These are phyloP conservation scores for Castanopsis chinensis DNA, from an alignment of 306 rosid species.

Conservation along the genomic window DNA sequence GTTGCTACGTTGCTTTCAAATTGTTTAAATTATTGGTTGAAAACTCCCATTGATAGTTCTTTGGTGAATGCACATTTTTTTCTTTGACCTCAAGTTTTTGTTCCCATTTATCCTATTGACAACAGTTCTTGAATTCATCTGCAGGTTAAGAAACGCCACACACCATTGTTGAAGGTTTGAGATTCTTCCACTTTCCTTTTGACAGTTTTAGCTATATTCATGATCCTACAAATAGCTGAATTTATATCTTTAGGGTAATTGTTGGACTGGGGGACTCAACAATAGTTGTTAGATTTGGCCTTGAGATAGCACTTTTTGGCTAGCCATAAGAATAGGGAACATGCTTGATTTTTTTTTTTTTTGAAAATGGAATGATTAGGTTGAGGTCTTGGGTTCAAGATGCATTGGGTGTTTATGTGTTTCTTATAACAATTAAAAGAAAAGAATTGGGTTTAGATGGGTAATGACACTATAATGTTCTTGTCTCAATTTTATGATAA, in stretches of 20 bases:
- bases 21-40: not conserved
- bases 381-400: not conserved
- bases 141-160: slow-evolving; percentile 77
- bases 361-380: not conserved
- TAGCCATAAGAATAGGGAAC: not conserved
- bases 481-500: too few relatives aligned
- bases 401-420: too few relatives aligned
- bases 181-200: slow-evolving; percentile 13
- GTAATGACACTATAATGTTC: too few relatives aligned
- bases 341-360: not conserved
- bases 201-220: slow-evolving; percentile 18
- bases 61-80: not conserved
- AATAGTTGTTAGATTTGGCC: not conserved
- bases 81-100: not conserved
- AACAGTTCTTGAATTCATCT: slow-evolving; percentile 29
- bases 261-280: not conserved
- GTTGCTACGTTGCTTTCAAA: not conserved
- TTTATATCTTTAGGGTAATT: not conserved
- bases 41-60: not conserved
- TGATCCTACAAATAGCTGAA: not conserved
- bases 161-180: slow-evolving; percentile 88
- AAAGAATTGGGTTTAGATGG: too few relatives aligned
- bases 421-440: too few relatives aligned
- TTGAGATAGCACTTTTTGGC: not conserved
- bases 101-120: slow-evolving; percentile 20